Evolutionary conservation across 805 yeast species (phyloP).

Genomic region (Metschnikowia similis): DNA sequence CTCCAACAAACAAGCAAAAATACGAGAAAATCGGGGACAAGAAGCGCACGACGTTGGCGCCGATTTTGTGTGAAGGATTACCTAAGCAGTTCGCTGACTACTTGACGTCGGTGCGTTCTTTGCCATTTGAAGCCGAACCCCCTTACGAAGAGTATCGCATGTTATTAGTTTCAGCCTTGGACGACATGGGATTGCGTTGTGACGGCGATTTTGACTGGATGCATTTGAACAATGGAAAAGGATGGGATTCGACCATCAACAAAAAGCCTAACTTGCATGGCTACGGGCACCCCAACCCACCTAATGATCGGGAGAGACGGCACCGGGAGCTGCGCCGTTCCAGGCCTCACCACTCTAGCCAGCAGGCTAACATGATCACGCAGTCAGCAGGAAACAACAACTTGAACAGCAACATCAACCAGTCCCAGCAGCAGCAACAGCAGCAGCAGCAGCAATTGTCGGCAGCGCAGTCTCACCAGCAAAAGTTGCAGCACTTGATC

Average conservation of each 20-base stretch:
- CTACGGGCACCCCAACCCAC: slow-evolving; percentile 69
- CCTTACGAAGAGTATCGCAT: slow-evolving; percentile 65
- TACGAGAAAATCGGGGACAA: slow-evolving; percentile 95
- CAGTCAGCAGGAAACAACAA: slow-evolving; percentile 17
- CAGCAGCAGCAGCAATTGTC: slow-evolving; percentile 28
- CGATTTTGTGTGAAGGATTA: slow-evolving; percentile 71
- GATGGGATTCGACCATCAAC: slow-evolving; percentile 74
- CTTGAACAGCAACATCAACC: slow-evolving; percentile 21
- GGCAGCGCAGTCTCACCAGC: slow-evolving; percentile 47
- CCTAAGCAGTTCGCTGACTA: slow-evolving; percentile 75
- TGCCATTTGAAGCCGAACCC: slow-evolving; percentile 77
- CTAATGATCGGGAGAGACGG: slow-evolving; percentile 43
- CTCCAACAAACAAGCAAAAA: slow-evolving; percentile 94
- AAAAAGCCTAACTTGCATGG: slow-evolving; percentile 80
- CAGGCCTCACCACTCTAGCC: slow-evolving; percentile 31
- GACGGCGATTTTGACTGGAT: slow-evolving; percentile 80
- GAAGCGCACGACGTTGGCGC: slow-evolving; percentile 86
- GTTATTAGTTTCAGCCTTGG: slow-evolving; percentile 56
- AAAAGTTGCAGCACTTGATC: slow-evolving; percentile 45
- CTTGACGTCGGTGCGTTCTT: slow-evolving; percentile 59
- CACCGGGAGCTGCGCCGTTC: slow-evolving; percentile 44
- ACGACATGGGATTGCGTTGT: slow-evolving; percentile 52
- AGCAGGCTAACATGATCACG: slow-evolving; percentile 12
- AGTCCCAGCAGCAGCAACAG: slow-evolving; percentile 20
- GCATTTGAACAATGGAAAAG: slow-evolving; percentile 72